Evolutionary conservation across 371 early-diverging fungal species (phyloP), one percentile per base, ranked within the genome.

Genomic region (Dichotomocladium elegans): DNA sequence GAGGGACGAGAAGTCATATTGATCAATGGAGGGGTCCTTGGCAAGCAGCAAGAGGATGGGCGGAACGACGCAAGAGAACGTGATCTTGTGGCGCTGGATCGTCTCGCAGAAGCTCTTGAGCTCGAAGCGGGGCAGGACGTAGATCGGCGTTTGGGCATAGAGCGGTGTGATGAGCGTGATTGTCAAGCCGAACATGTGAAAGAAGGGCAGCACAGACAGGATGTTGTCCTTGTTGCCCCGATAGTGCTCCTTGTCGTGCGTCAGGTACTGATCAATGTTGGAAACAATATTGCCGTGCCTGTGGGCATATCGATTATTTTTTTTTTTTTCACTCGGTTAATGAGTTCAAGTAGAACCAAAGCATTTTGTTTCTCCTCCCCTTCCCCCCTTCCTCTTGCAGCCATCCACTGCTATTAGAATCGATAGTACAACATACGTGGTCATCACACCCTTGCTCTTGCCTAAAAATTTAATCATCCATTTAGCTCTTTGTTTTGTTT

Each of bases 271-370:
- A 11, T 70, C 54, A 10, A 86, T 60, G 55, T 92, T 91, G 40
- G 89, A 58, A 3, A 85, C 70, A 8, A 94, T 74, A 58, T 94
- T 96, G 47, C 61, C 55, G 59, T 94, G 94, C 1, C n/a, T n/a
- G n/a, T n/a, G n/a, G n/a, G n/a, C n/a, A n/a, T n/a, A 70, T 73
- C 27, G 6, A 41, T 41, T 15, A 47, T n/a, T 24, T n/a, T n/a
- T n/a, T n/a, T n/a, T n/a, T n/a, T n/a, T n/a, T n/a, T n/a, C n/a
- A n/a, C n/a, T n/a, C n/a, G n/a, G n/a, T n/a, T n/a, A n/a, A n/a
- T n/a, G n/a, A n/a, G n/a, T n/a, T n/a, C n/a, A n/a, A n/a, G n/a
- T n/a, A n/a, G n/a, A n/a, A n/a, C n/a, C n/a, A n/a, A n/a, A n/a
- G n/a, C n/a, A n/a, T n/a, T n/a, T n/a, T n/a, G n/a, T n/a, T n/a